Base-by-base conservation (phyloP, 1,284 basidiomycete genomes). In the Pisolithus thermaeus region DNA sequence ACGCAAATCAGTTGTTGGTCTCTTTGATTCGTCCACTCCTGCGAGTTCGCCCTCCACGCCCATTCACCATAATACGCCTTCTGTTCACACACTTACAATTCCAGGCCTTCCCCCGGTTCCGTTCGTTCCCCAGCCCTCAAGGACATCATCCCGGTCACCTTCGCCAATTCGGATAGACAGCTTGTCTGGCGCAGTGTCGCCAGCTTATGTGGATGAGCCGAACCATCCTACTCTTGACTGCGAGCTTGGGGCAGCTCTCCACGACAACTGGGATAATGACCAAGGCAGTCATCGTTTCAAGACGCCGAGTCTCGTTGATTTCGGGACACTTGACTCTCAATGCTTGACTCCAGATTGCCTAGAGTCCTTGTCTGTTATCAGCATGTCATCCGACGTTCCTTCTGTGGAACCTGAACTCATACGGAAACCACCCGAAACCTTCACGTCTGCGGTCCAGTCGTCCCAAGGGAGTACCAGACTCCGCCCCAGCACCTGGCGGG, bases 1-100 rank as follows among this genome's bases (percentile, higher is more conserved):
- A n/a, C 78, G 86, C 48, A 83, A 79, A 57, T 80, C 80, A 7
- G 76, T 88, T 16, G 73, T 84, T 20, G 83, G 82, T 8, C 67
- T 87, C 7, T 88, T 89, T 56, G 80, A 82, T 54, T 60, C 66
- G 9, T 60, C 63, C 38, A 43, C 49, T 56, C 44, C 50, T 14
- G 47, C 43, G 25, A 43, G 16, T 32, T 46, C 56, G 22, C 35
- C 55, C 16, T 49, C 40, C 42, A 53, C 57, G 8, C 40, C 57
- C 16, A 46, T 39, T 28, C 56, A 56, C 16, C 58, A 63, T 51
- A 49, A 50, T 7, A 43, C 57, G 3, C 47, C 57, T 6, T 56
- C 66, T 2, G 52, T 66, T 3, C 62, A 68, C 7, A 64, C 67
- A 27, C 59, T 70, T 52, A 55, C 63, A 39, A 70, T 66, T 43